Percentiles rank a stretch among this genome's conserved stretches.
Conservation (phyloP, 1,284 basidiomycete genomes). For the Schizopora paradoxa region DNA sequence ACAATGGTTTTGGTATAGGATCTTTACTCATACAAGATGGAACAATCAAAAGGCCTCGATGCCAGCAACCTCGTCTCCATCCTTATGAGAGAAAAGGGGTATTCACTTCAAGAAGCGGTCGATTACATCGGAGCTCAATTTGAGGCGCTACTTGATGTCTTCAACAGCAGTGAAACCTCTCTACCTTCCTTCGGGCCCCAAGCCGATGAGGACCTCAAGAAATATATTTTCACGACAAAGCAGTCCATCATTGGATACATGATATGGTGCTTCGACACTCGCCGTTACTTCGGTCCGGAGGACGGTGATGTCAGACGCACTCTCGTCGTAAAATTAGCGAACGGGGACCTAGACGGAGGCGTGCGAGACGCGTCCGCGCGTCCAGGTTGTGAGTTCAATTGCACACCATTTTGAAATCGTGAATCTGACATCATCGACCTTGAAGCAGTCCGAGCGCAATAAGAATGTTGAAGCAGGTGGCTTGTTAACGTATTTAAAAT, state of each 20-base stretch:
- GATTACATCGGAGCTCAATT: conserved; percentile 52
- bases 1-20: too few relatives aligned
- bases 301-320: conserved; percentile 42
- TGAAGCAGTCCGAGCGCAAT: too few relatives aligned
- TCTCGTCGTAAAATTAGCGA: too few relatives aligned
- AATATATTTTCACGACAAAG: conserved; percentile 42
- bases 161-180: conserved; percentile 35
- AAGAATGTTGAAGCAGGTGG: too few relatives aligned
- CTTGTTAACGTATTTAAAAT: too few relatives aligned
- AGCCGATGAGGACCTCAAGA: conserved; percentile 34
- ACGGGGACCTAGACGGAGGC: too few relatives aligned
- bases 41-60: conserved; percentile 60
- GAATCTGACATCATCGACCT: too few relatives aligned
- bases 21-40: conserved; percentile 67
- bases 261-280: conserved; percentile 53
- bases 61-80: conserved; percentile 61
- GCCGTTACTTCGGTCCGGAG: conserved; percentile 48
- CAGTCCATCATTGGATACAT: conserved; percentile 46
- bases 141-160: conserved; percentile 43
- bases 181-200: conserved; percentile 6
- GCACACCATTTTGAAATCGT: too few relatives aligned
- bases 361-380: too few relatives aligned
- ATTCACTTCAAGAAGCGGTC: conserved; percentile 49
- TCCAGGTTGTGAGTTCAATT: too few relatives aligned
- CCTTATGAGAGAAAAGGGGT: conserved; percentile 47